Conservation (phyloP, 768 basidiomycete genomes). For the Calocybe cyanea region DNA sequence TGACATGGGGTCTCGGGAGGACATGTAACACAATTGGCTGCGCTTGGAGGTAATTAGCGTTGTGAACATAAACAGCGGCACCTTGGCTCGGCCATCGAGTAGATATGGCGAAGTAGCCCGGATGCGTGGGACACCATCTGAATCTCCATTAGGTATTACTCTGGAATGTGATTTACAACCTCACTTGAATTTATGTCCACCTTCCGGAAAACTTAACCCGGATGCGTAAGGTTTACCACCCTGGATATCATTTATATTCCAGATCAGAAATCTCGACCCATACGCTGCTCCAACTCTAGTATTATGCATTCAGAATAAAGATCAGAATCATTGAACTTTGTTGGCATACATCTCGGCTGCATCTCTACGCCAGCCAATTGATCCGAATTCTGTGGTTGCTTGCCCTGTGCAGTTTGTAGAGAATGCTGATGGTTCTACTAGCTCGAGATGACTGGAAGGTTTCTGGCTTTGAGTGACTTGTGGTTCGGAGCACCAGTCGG, state of each 20-base stretch:
- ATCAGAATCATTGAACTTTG: slow-evolving; percentile 3
- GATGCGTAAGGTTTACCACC: slow-evolving; percentile 71
- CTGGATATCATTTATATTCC: slow-evolving; percentile 69
- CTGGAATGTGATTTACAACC: slow-evolving; percentile 6
- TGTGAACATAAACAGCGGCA: slow-evolving; percentile 69
- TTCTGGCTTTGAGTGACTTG: slow-evolving; percentile 54
- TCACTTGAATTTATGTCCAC: slow-evolving; percentile 66
- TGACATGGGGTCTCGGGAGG: slow-evolving; percentile 56
- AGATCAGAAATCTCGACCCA: slow-evolving; percentile 67
- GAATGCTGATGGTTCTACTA: slow-evolving; percentile 66
- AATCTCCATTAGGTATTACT: neutral
- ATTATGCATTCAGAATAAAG: neutral
- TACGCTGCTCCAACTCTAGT: slow-evolving; percentile 71
- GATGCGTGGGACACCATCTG: slow-evolving; percentile 76
- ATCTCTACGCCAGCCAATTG: slow-evolving; percentile 68
- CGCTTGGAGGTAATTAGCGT: slow-evolving; percentile 58
- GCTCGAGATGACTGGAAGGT: slow-evolving; percentile 63
- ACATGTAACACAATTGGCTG: slow-evolving; percentile 59
- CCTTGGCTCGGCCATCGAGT: slow-evolving; percentile 55
- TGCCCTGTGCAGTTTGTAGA: slow-evolving; percentile 47
- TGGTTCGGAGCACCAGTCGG: slow-evolving; percentile 82
- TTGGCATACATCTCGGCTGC: slow-evolving; percentile 62
- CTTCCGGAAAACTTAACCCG: slow-evolving; percentile 63
- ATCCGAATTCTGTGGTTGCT: slow-evolving; percentile 47
- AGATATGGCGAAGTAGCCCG: slow-evolving; percentile 77